Conservation (phyloP, 1,284 basidiomycete genomes). For the Ustilago hordei region DNA sequence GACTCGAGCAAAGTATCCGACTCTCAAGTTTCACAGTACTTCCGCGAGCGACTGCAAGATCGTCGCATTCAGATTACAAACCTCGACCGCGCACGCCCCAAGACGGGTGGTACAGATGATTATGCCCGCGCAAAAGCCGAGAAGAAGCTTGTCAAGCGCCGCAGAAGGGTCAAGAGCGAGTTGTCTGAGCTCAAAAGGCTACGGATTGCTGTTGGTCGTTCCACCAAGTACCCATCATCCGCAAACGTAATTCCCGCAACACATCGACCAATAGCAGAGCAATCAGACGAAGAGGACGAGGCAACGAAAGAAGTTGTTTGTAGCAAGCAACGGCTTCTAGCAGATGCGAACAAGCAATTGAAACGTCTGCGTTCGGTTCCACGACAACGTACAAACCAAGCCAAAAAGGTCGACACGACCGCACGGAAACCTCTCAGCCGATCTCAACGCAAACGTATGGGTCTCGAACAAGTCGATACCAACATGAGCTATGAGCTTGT, state of each 20-base stretch:
- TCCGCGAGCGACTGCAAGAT: conserved; percentile 44
- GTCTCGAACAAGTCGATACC: conserved; percentile 34
- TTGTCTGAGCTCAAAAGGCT: conserved; percentile 42
- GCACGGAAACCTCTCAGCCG: conserved; percentile 32
- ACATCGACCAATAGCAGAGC: neutral
- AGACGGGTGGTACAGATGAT: conserved; percentile 34
- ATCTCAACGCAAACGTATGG: conserved; percentile 42
- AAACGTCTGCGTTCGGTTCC: conserved; percentile 27
- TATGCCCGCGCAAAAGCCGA: conserved; percentile 29
- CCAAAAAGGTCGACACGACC: conserved; percentile 34
- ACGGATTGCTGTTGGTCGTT: conserved; percentile 31
- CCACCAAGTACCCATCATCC: conserved; percentile 12
- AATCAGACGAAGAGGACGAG: neutral
- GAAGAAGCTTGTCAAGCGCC: conserved; percentile 35
- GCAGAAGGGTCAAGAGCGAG: conserved; percentile 45
- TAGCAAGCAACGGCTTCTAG: conserved; percentile 34
- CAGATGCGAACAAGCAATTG: conserved; percentile 29
- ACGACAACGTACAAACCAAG: conserved; percentile 19
- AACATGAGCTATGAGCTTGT: conserved; percentile 43
- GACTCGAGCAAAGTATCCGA: conserved; percentile 25
- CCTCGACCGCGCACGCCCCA: conserved; percentile 47
- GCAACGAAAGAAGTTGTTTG: conserved; percentile 19
- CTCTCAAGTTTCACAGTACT: conserved; percentile 37
- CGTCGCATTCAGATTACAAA: conserved; percentile 52
- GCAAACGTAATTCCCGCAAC: neutral